Percentiles rank a stretch among this genome's conserved stretches.
Evolutionary conservation across 805 yeast genomes (phyloP).

Genomic region (Huiozyma naganishii): DNA sequence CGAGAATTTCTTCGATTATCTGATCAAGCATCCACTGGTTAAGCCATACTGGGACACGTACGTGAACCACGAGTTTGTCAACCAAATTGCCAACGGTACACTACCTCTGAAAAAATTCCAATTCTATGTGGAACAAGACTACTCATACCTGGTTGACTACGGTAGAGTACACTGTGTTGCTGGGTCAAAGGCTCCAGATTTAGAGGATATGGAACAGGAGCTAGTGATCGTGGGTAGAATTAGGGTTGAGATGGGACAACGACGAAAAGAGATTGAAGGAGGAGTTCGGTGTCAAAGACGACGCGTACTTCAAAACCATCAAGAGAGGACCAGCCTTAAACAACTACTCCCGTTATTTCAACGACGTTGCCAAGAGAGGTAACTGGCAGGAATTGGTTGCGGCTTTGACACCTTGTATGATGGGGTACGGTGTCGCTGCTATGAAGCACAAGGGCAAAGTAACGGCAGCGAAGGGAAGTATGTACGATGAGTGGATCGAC

Average conservation of each 20-base stretch:
- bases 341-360: constrained; percentile 50
- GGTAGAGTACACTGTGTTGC: constrained; percentile 57
- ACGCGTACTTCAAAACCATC: constrained; percentile 36
- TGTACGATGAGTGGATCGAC: constrained; percentile 42
- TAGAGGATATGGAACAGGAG: constrained; percentile 40
- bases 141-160: constrained; percentile 54
- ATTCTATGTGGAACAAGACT: constrained; percentile 47
- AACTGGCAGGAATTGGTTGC: constrained; percentile 57
- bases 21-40: constrained; percentile 46
- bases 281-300: constrained; percentile 28
- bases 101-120: constrained; percentile 40
- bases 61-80: constrained; percentile 50
- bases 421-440: constrained; percentile 58
- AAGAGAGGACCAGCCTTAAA: constrained; percentile 45
- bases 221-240: constrained; percentile 41
- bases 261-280: constrained; percentile 40
- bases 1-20: constrained; percentile 35
- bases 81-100: constrained; percentile 40
- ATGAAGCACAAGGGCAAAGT: constrained; percentile 25
- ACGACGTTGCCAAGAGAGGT: constrained; percentile 40
- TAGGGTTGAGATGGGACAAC: constrained; percentile 44
- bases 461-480: constrained; percentile 13
- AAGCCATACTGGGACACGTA: constrained; percentile 46
- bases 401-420: constrained; percentile 64
- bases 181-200: constrained; percentile 47